Evolutionary conservation across 805 yeast species (phyloP).

Genomic region (Monosporozyma siamensis): DNA sequence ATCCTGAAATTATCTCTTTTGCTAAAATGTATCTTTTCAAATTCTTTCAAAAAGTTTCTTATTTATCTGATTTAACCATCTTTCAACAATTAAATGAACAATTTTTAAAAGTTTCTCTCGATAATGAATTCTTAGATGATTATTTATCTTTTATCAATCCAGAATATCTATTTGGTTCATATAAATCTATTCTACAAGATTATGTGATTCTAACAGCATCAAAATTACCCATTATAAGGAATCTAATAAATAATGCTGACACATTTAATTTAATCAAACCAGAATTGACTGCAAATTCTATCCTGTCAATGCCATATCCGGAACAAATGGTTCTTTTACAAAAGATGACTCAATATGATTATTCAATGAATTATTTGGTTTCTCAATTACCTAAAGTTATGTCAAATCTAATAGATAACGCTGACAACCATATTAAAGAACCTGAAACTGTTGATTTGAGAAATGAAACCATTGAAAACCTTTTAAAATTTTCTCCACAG

Average conservation of each 20-base stretch:
- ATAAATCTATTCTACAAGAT: conserved; percentile 9
- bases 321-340: conserved; percentile 27
- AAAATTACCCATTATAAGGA: conserved; percentile 17
- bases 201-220: conserved; percentile 14
- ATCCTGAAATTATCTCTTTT: conserved; percentile 15
- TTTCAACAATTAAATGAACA: conserved; percentile 14
- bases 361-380: conserved; percentile 14
- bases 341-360: conserved; percentile 16
- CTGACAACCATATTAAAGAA: conserved; percentile 16
- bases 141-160: conserved; percentile 26
- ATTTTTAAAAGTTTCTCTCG: conserved; percentile 13
- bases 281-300: conserved; percentile 12
- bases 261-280: conserved; percentile 17
- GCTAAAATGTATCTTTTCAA: conserved; percentile 17
- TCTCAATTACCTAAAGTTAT: conserved; percentile 19
- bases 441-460: conserved; percentile 21
- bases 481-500: conserved; percentile 12
- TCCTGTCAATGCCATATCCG: conserved; percentile 23
- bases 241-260: conserved; percentile 13
- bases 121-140: conserved; percentile 14
- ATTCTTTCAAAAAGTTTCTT: conserved; percentile 20
- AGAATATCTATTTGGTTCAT: conserved; percentile 13
- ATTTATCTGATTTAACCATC: conserved; percentile 12
- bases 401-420: conserved; percentile 16
- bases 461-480: conserved; percentile 16